Conservation (phyloP, 2,329 filamentous ascomycete genomes). For the Clonostachys chloroleuca region DNA sequence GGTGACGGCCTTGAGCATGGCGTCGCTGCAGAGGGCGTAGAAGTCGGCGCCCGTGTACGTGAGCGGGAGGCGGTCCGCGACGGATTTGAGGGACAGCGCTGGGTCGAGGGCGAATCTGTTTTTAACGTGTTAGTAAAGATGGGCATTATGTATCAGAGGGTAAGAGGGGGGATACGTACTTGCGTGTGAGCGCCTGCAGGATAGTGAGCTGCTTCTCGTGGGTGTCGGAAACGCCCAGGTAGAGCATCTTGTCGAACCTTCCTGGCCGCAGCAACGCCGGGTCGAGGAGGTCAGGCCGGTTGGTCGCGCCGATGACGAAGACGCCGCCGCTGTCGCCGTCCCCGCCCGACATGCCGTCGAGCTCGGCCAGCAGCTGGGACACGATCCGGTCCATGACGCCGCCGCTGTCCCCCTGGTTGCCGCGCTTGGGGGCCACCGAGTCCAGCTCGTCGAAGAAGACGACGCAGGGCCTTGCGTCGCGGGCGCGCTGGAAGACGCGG, state of each 20-base stretch:
- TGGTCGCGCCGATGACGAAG: constrained; percentile 95
- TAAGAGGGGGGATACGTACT: constrained; percentile 49
- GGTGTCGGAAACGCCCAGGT: constrained; percentile 91
- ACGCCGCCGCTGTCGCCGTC: constrained; percentile 70
- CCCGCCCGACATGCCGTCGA: constrained; percentile 96
- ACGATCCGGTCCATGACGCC: constrained; percentile 99
- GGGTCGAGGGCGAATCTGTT: constrained; percentile 79
- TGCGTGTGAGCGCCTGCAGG: constrained; percentile 87
- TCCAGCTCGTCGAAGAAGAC: constrained; percentile 94
- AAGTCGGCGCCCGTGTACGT: constrained; percentile 98
- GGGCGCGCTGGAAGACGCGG: constrained; percentile 80
- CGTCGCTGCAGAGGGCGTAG: constrained; percentile 94
- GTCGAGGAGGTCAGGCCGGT: constrained; percentile 88
- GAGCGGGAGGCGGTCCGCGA: constrained; percentile 79
- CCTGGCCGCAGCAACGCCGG: constrained; percentile 85
- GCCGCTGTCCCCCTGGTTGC: constrained; percentile 94
- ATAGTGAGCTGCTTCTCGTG: constrained; percentile 96
- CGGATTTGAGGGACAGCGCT: constrained; percentile 66
- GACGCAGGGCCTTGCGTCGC: constrained; percentile 81
- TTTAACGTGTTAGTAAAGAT: not conserved
- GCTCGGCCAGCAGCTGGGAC: constrained; percentile 86
- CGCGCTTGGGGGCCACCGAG: constrained; percentile 91
- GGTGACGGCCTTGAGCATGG: constrained; percentile 98
- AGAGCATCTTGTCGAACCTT: constrained; percentile 97
- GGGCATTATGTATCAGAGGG: not conserved